Conservation (phyloP, 345 rosid genomes). For the Salix viminalis region DNA sequence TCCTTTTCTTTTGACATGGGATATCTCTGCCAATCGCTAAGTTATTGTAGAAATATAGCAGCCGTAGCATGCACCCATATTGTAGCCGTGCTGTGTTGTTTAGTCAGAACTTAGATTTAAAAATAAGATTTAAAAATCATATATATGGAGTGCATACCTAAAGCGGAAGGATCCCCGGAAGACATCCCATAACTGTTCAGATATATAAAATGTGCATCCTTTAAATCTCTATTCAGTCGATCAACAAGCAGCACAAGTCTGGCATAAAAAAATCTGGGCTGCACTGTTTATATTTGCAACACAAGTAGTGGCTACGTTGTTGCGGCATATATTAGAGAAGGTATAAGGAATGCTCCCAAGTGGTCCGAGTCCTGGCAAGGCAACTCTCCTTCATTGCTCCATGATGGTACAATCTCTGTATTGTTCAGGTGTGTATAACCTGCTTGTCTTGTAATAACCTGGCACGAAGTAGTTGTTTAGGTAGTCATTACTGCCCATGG, state of each 20-base stretch:
- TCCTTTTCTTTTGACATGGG: too few species aligned
- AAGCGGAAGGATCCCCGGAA: neutral
- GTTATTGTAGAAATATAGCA: too few species aligned
- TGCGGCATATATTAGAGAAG: neutral
- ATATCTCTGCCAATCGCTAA: too few species aligned
- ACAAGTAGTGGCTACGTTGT: neutral
- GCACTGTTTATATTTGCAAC: neutral
- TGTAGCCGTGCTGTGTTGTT: too few species aligned
- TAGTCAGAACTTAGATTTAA: too few species aligned
- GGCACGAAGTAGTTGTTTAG: constrained; percentile 21
- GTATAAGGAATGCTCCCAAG: neutral
- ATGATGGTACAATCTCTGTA: neutral
- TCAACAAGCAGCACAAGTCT: neutral
- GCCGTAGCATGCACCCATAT: too few species aligned
- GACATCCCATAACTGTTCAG: neutral
- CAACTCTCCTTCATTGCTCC: neutral
- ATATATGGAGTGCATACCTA: neutral
- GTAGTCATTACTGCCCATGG: constrained; percentile 18
- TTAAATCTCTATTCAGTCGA: neutral
- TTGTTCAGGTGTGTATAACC: constrained; percentile 4
- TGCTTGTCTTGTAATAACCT: neutral
- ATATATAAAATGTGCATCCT: neutral
- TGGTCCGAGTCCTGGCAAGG: neutral
- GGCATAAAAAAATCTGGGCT: neutral
- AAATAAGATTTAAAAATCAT: too few species aligned